phyloP scores from a whole-genome alignment of 495 filamentous ascomycete genomes.

The Letharia lupina region DNA sequence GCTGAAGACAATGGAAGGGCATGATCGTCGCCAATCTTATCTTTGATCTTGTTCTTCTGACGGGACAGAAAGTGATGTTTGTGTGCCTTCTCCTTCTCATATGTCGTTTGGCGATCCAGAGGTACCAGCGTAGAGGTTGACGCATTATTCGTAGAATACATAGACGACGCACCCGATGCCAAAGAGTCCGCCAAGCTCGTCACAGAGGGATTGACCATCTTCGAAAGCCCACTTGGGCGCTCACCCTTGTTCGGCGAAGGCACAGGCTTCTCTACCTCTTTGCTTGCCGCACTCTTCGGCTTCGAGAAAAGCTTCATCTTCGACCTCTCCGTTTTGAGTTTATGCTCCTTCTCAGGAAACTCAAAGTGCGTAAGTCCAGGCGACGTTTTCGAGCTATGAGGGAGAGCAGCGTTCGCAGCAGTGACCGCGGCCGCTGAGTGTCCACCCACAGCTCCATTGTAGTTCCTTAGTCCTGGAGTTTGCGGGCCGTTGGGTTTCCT shows the following conservation, averaged over 20 bases:
- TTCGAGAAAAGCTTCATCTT: conserved; percentile 91
- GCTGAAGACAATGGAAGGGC: conserved; percentile 77
- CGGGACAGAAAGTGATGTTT: conserved; percentile 80
- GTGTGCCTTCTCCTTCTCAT: conserved; percentile 49
- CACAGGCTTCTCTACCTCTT: conserved; percentile 52
- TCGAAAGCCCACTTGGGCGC: conserved; percentile 48
- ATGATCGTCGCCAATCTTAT: conserved; percentile 65
- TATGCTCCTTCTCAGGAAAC: conserved; percentile 51
- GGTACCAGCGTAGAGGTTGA: conserved; percentile 70
- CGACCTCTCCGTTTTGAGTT: conserved; percentile 65
- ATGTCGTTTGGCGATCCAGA: conserved; percentile 31
- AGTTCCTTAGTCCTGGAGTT: conserved; percentile 40
- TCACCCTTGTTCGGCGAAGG: conserved; percentile 78
- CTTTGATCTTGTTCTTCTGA: conserved; percentile 84
- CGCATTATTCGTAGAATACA: conserved; percentile 77
- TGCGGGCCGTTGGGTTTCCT: conserved; percentile 36
- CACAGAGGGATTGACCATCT: conserved; percentile 65
- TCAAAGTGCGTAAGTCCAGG: conserved; percentile 35
- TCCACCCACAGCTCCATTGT: conserved; percentile 61
- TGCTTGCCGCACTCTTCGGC: conserved; percentile 67
- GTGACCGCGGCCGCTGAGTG: conserved; percentile 63
- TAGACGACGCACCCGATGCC: conserved; percentile 53
- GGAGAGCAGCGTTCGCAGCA: conserved; percentile 82
- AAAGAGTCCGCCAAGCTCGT: conserved; percentile 62
- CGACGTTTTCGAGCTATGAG: conserved; percentile 49